phyloP scores from a whole-genome alignment of 1,284 basidiomycete species.

The Hypsizygus ulmarius region DNA sequence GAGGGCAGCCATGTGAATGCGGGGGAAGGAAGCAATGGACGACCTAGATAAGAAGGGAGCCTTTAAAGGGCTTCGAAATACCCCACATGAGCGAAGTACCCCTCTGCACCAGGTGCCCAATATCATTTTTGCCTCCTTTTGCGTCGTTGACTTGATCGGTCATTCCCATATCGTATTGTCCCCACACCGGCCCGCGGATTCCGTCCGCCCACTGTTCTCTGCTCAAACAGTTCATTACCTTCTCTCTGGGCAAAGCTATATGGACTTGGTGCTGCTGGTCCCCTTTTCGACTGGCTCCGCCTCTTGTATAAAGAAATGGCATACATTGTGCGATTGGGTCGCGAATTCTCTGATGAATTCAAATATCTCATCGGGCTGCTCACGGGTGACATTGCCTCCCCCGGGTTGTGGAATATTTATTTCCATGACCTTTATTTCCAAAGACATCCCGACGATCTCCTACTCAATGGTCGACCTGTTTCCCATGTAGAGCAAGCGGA shows the following conservation, averaged over 20 bases:
- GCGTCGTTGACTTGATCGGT: background rate
- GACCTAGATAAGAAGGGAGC: constrained; percentile 8
- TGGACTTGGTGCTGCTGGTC: constrained; percentile 13
- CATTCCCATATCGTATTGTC: constrained; percentile 11
- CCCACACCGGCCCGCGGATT: constrained; percentile 15
- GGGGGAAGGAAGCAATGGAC: constrained; percentile 17
- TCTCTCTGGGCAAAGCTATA: constrained; percentile 23
- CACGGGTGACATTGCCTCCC: background rate
- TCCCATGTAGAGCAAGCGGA: no score
- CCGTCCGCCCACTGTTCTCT: constrained; percentile 8
- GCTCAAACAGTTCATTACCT: no score
- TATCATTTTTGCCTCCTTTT: constrained; percentile 17
- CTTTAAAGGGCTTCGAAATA: constrained; percentile 14
- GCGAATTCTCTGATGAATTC: background rate
- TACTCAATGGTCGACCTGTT: no score
- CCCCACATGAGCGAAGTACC: constrained; percentile 8
- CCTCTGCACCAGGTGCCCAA: constrained; percentile 15
- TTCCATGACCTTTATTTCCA: constrained; percentile 7
- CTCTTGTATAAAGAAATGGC: constrained; percentile 22
- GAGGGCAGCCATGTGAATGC: constrained; percentile 30
- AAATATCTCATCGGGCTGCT: background rate
- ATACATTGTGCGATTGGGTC: constrained; percentile 10
- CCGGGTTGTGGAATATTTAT: background rate
- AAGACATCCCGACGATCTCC: no score
- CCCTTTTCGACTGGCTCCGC: constrained; percentile 20